A percentile compares a stretch with the other conserved stretches of the same genome.
phyloP scores from a whole-genome alignment of 805 yeast species.

The Ogataea philodendri region DNA sequence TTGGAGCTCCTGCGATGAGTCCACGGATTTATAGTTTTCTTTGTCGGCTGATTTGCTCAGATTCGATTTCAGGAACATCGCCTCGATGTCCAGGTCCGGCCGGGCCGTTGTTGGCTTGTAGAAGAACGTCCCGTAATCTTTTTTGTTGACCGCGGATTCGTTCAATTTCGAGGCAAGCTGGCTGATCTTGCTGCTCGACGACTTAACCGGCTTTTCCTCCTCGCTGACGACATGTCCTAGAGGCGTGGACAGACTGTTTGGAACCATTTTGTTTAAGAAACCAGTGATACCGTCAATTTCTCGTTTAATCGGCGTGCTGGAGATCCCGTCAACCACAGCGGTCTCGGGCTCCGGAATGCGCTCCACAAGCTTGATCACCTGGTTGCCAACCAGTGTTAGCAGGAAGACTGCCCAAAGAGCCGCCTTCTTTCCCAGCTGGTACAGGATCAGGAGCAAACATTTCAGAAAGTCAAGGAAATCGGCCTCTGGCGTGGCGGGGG shows the following conservation, averaged over 20 bases:
- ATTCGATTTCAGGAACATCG: constrained; percentile 12
- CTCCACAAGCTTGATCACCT: constrained; percentile 18
- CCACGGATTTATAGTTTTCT: constrained; percentile 6
- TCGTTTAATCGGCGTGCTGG: constrained; percentile 15
- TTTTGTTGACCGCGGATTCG: constrained; percentile 2
- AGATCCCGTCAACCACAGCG: constrained; percentile 2
- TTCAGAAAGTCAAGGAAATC: constrained; percentile 27
- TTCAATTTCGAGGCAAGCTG: constrained; percentile 18
- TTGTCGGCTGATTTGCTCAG: constrained; percentile 1
- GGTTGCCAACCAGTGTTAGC: constrained; percentile 17
- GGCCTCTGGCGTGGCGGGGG: constrained; percentile 16
- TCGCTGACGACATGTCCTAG: constrained; percentile 5
- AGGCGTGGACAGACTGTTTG: constrained; percentile 26
- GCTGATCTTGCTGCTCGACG: constrained; percentile 16
- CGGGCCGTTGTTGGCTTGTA: constrained; percentile 18
- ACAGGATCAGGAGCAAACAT: constrained; percentile 20
- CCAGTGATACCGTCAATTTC: constrained; percentile 15
- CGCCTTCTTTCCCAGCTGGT: constrained; percentile 23
- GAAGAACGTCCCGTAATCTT: constrained; percentile 31
- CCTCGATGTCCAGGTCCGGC: constrained; percentile 11
- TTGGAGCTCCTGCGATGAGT: constrained; percentile 1
- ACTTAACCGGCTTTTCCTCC: constrained; percentile 18
- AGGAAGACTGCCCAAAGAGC: constrained; percentile 27
- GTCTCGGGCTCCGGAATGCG: constrained; percentile 29
- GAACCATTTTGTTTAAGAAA: constrained; percentile 21